Base-by-base conservation (phyloP, 116 monocot genomes). In the Papilionanthe hybrid region DNA sequence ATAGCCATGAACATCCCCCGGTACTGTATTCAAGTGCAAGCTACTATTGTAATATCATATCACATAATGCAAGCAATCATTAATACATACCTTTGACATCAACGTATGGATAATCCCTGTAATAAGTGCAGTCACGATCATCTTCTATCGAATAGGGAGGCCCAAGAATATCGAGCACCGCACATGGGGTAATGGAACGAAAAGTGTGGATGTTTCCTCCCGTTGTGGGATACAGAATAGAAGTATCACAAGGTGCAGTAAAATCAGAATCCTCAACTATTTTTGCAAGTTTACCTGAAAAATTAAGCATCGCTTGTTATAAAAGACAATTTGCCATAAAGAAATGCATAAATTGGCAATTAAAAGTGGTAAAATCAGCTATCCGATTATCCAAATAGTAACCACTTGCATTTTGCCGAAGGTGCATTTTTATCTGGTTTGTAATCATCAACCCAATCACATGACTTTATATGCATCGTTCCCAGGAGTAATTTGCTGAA, bases 201-300 rank as follows among this genome's bases (percentile, higher is more conserved):
- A 96, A 92, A 1, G 86, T 86, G 75, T 96, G 96, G 42, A 96
- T 92, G 83, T 96, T 96, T 9, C 96, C 96, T 28, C 96, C 96
- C 13, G 89, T 53, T 1, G 90, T 86, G 55, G 96, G 96, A 75
- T 91, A 96, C 17, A 96, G 85, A 48, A 94, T 88, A 18, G 86
- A 94, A 12, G 94, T 86, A 20, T 84, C 60, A 67, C 96, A 96
- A 0, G 96, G 94, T 7, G 92, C 94, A 65, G 85, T 80, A 79
- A 92, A 91, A 42, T 87, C 94, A 50, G 88, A 85, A 76, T 94
- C 89, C 30, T 81, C 86, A 32, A 89, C 89, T 79, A 88, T 50
- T 50, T 83, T 90, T 30, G 89, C 96, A 78, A 91, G 73, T 72
- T 83, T 92, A 73, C 81, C 93, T 91, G 87, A 69, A 75, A 78